Percentiles rank a stretch among this genome's conserved stretches.
These are phyloP conservation scores for Hypoxylon rickii DNA, from an alignment of 495 filamentous ascomycete genomes.

Conservation along the genomic window DNA sequence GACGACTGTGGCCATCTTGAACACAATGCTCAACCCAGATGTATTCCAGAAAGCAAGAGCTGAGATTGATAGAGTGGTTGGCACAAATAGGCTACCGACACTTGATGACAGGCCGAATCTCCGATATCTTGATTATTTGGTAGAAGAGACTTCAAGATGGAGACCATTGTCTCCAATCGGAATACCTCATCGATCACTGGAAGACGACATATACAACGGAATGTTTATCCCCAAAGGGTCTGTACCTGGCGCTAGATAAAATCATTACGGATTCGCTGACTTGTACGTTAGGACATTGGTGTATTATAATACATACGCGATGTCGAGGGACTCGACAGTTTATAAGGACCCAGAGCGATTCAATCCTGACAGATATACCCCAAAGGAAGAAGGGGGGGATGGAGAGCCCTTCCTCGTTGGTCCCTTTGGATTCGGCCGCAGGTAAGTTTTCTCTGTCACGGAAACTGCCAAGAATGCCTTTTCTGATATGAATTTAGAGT, in stretches of 20 bases:
- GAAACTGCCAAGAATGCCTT: neutral
- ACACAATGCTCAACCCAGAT: constrained; percentile 49
- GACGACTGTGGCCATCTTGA: constrained; percentile 46
- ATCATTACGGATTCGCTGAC: neutral
- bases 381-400: constrained; percentile 47
- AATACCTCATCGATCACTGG: constrained; percentile 58
- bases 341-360: constrained; percentile 49
- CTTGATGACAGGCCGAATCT: constrained; percentile 56
- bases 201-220: constrained; percentile 58
- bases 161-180: constrained; percentile 63
- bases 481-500: constrained; percentile 16
- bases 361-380: constrained; percentile 52
- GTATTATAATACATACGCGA: constrained; percentile 53
- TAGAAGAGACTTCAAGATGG: constrained; percentile 67
- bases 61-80: constrained; percentile 61
- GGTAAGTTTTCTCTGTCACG: constrained; percentile 5
- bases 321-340: constrained; percentile 46
- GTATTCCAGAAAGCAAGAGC: constrained; percentile 59
- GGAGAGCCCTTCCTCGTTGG: constrained; percentile 56
- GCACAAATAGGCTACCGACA: constrained; percentile 51
- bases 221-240: constrained; percentile 52
- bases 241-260: neutral
- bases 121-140: constrained; percentile 55
- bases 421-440: constrained; percentile 58
- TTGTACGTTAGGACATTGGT: constrained; percentile 40